phyloP scores from a whole-genome alignment of 1,139 yeast species.

The Yamadazyma kanchanaburiensis region DNA sequence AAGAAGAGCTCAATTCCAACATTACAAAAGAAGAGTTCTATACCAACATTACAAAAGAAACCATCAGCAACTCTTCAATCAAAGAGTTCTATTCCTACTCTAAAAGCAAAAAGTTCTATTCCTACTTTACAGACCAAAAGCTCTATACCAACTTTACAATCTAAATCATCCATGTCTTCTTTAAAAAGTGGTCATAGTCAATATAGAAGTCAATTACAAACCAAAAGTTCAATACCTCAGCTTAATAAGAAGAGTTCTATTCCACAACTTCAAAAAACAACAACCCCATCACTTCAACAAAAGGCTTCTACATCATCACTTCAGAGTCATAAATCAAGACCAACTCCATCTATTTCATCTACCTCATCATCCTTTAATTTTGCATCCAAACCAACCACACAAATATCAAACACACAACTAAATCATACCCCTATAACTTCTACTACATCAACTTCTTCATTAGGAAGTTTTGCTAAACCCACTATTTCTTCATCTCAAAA shows the following conservation, averaged over 20 bases:
- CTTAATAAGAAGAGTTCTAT: not conserved
- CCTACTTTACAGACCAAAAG: conserved; percentile 3
- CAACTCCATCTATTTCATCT: not conserved
- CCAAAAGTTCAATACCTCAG: too few species aligned
- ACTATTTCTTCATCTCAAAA: conserved; percentile 48
- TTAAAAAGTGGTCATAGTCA: not conserved
- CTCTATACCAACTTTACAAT: not conserved
- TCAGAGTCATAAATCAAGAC: conserved; percentile 1
- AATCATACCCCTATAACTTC: too few species aligned
- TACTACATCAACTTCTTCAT: not conserved
- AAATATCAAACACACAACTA: not conserved
- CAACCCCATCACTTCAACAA: not conserved
- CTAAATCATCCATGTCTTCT: not conserved
- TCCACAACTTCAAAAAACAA: not conserved
- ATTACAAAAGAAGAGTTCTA: conserved; percentile 7
- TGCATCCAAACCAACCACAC: conserved; percentile 2
- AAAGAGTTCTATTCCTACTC: conserved; percentile 14
- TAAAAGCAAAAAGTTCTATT: conserved; percentile 9
- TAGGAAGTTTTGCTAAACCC: conserved; percentile 30
- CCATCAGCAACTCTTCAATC: conserved; percentile 9
- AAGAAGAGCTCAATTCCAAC: conserved; percentile 13
- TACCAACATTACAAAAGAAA: conserved; percentile 12
- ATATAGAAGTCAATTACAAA: not conserved
- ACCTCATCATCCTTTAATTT: not conserved
- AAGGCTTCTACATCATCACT: conserved; percentile 7